Evolutionary conservation across 257 asterid species (phyloP).

Genomic region (Ophiorrhiza pumila): DNA sequence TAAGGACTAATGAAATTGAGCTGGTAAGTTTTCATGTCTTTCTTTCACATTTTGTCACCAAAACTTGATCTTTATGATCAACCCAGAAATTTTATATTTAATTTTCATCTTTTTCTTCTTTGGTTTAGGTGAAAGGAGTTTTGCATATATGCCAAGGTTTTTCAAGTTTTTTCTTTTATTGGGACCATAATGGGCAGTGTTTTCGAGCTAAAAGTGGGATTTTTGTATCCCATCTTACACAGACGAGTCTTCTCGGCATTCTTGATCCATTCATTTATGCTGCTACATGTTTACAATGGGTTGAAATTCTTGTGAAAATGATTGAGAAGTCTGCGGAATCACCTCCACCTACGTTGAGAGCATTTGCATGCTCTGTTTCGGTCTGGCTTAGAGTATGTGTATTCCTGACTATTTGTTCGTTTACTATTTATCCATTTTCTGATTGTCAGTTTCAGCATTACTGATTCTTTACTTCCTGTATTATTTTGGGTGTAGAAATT

Average conservation of each 20-base stretch:
- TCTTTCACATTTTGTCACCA: background rate
- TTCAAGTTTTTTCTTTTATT: conserved; percentile 57
- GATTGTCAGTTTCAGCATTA: background rate
- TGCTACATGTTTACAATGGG: conserved; percentile 71
- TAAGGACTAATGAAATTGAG: conserved; percentile 68
- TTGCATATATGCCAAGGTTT: conserved; percentile 89
- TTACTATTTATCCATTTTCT: background rate
- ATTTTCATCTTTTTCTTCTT: conserved; percentile 10
- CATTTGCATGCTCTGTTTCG: conserved; percentile 69
- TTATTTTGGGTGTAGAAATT: conserved; percentile 54
- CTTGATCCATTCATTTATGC: conserved; percentile 72
- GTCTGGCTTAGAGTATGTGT: conserved; percentile 65
- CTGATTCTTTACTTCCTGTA: conserved; percentile 1
- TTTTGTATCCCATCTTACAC: conserved; percentile 76
- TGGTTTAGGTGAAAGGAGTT: conserved; percentile 67
- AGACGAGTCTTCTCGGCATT: conserved; percentile 60
- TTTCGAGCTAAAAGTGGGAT: conserved; percentile 61
- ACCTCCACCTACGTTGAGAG: conserved; percentile 85
- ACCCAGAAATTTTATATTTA: background rate
- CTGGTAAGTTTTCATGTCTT: conserved; percentile 42
- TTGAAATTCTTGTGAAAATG: conserved; percentile 53
- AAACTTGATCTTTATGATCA: background rate
- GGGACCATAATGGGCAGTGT: conserved; percentile 51
- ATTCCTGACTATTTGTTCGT: background rate
- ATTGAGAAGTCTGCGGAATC: conserved; percentile 48